A percentile compares a stretch with the other conserved stretches of the same genome.
These are phyloP conservation scores for Aureobasidium sp. DNA, from an alignment of 2,329 filamentous ascomycete species.

Conservation along the genomic window DNA sequence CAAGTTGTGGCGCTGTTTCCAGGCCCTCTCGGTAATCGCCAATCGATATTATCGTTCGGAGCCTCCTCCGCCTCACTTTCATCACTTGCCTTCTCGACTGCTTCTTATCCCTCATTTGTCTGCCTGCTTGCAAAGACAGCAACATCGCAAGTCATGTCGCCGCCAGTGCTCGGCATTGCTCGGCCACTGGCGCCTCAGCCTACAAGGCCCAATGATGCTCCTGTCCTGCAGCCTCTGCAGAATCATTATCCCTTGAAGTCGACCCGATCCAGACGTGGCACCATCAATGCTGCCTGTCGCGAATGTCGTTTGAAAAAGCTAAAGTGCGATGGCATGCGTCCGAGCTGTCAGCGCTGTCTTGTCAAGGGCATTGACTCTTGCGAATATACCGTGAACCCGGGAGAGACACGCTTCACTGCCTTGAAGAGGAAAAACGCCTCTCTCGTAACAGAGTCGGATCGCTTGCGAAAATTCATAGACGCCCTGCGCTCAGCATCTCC, in stretches of 20 bases:
- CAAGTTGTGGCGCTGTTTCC: background rate
- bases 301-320: conserved; percentile 9
- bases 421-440: conserved; percentile 12
- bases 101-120: background rate
- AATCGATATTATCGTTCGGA: background rate
- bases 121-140: background rate
- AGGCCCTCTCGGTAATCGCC: background rate
- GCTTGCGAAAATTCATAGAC: background rate
- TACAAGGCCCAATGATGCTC: background rate
- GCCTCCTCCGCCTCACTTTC: background rate
- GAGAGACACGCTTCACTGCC: conserved; percentile 12
- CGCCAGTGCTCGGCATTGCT: background rate
- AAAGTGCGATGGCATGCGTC: conserved; percentile 10
- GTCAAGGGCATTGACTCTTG: background rate
- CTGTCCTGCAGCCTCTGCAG: background rate
- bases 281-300: conserved; percentile 4
- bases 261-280: background rate
- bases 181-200: conserved; percentile 8
- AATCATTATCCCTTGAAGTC: background rate
- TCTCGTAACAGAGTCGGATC: conserved; percentile 1
- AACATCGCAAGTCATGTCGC: background rate
- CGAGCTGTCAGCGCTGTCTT: conserved; percentile 1
- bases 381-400: conserved; percentile 1
- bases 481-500: background rate
- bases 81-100: background rate